Conservation (phyloP, 352 stramenopile species). For the Globisporangium mamillatum region DNA sequence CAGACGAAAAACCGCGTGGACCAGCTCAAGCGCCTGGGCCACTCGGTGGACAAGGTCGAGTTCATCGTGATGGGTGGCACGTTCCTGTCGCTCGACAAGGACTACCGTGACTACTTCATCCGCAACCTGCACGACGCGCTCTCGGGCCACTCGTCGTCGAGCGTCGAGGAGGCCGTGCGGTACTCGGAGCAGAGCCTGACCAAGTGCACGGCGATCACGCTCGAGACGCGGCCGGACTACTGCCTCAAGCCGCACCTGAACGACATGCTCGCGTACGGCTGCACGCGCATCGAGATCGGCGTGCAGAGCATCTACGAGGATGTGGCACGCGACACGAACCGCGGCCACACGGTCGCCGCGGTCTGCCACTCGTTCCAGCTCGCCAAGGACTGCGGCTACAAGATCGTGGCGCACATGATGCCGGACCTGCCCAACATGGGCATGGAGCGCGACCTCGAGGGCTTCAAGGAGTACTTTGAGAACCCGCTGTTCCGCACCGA, state of each 20-base stretch:
- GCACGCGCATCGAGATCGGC: constrained; percentile 97
- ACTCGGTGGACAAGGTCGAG: constrained; percentile 96
- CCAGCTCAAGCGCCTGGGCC: constrained; percentile 84
- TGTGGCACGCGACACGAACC: constrained; percentile 90
- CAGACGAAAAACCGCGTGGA: constrained; percentile 93
- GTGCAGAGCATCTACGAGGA: constrained; percentile 96
- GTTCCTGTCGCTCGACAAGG: constrained; percentile 93
- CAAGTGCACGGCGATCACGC: constrained; percentile 94
- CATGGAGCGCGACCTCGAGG: constrained; percentile 94
- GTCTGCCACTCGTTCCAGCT: constrained; percentile 77
- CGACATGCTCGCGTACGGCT: constrained; percentile 96
- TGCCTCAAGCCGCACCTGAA: constrained; percentile 96
- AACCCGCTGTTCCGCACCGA: constrained; percentile 94
- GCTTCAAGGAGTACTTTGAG: constrained; percentile 97
- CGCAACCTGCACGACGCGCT: constrained; percentile 95
- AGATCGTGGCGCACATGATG: constrained; percentile 98
- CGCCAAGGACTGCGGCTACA: constrained; percentile 96
- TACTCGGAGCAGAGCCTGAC: constrained; percentile 90
- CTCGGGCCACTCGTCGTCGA: constrained; percentile 89
- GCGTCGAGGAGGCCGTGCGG: constrained; percentile 90
- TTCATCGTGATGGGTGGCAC: constrained; percentile 99
- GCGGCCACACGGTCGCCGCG: constrained; percentile 94
- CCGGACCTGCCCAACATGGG: constrained; percentile 96
- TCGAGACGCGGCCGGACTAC: constrained; percentile 97
- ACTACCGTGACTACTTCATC: constrained; percentile 97